Conservation (phyloP, 2,329 filamentous ascomycete genomes). For the Cryoendolithus antarcticus region DNA sequence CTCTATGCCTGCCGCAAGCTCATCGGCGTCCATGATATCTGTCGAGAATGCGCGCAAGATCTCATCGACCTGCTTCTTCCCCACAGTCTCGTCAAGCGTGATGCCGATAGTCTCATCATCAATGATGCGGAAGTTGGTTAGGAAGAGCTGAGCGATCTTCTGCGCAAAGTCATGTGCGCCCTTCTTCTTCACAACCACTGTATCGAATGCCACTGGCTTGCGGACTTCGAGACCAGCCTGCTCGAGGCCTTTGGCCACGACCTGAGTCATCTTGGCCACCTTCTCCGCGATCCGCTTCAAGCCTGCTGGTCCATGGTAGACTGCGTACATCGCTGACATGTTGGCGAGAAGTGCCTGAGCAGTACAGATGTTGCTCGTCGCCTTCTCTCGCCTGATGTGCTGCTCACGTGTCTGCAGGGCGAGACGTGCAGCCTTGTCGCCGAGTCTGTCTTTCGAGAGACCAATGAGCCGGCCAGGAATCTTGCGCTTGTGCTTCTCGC, state of each 20-base stretch:
- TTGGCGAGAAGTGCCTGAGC: conserved; percentile 89
- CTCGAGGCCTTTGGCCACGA: conserved; percentile 35
- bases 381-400: conserved; percentile 91
- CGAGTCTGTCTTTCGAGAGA: conserved; percentile 79
- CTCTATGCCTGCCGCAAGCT: conserved; percentile 19
- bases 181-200: conserved; percentile 49
- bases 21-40: conserved; percentile 25
- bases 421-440: conserved; percentile 67
- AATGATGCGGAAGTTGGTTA: conserved; percentile 52
- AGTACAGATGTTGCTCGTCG: conserved; percentile 94
- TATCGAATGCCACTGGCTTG: conserved; percentile 54
- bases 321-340: conserved; percentile 88
- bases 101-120: conserved; percentile 53
- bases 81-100: conserved; percentile 65
- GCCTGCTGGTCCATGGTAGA: conserved; percentile 82
- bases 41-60: conserved; percentile 45
- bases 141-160: conserved; percentile 36
- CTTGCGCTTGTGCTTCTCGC: conserved; percentile 85
- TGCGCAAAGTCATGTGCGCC: conserved; percentile 41
- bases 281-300: conserved; percentile 73
- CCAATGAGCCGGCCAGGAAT: conserved; percentile 85
- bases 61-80: conserved; percentile 42
- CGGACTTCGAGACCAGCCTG: conserved; percentile 45
- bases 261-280: conserved; percentile 57
- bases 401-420: conserved; percentile 89